A percentile compares a stretch with the other conserved stretches of the same genome.
Conservation (phyloP, 768 basidiomycete species). For the Boletus reticulatus region DNA sequence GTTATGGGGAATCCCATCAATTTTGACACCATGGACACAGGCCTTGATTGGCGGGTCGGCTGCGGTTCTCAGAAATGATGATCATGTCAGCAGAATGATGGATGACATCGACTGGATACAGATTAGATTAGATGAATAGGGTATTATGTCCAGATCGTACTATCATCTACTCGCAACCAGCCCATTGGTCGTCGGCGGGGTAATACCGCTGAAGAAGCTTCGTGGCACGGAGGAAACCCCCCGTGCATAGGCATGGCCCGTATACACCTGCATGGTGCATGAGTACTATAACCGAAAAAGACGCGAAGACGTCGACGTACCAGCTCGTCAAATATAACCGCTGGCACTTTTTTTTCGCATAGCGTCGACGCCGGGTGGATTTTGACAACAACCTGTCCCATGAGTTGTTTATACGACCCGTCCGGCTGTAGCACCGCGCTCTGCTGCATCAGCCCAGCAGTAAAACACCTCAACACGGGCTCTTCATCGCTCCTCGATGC, state of each 20-base stretch:
- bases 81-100: no score
- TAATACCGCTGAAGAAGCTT: constrained; percentile 36
- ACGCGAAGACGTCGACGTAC: constrained; percentile 43
- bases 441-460: constrained; percentile 77
- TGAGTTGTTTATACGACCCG: constrained; percentile 80
- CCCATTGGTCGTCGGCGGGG: constrained; percentile 16
- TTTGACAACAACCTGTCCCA: constrained; percentile 78
- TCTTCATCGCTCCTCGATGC: constrained; percentile 62
- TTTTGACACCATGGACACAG: background rate
- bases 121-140: constrained; percentile 11
- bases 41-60: background rate
- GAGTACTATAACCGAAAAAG: background rate
- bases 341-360: constrained; percentile 76
- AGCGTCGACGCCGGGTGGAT: constrained; percentile 89
- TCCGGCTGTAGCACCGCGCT: constrained; percentile 83
- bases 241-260: constrained; percentile 84
- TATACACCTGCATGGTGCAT: constrained; percentile 56
- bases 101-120: background rate
- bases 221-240: constrained; percentile 85
- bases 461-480: constrained; percentile 66
- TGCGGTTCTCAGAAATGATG: background rate
- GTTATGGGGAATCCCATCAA: background rate
- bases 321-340: constrained; percentile 92
- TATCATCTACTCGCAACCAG: constrained; percentile 12
- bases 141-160: background rate